Evolutionary conservation across 345 rosid genomes (phyloP).

Genomic region (Eucalyptus sp.): DNA sequence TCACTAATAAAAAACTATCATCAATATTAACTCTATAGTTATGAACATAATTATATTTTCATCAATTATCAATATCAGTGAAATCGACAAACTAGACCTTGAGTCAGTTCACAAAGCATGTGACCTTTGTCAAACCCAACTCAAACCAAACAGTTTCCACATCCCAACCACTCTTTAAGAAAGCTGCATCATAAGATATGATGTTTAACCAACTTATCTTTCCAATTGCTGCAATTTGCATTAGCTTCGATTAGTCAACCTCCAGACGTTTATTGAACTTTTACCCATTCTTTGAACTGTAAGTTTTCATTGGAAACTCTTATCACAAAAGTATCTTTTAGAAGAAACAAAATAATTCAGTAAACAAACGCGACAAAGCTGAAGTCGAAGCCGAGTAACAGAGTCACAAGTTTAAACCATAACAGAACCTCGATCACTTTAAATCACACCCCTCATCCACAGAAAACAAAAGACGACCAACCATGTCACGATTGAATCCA

Average conservation of each 20-base stretch:
- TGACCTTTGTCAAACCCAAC: too few relatives aligned
- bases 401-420: background rate
- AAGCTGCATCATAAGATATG: too few relatives aligned
- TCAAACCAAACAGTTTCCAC: too few relatives aligned
- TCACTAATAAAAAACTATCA: background rate
- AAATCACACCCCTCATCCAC: too few relatives aligned
- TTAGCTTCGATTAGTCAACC: too few relatives aligned
- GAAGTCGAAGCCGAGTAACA: background rate
- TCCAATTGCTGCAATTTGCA: too few relatives aligned
- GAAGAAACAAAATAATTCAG: background rate
- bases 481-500: background rate
- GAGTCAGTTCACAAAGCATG: too few relatives aligned
- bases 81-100: background rate
- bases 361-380: background rate
- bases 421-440: background rate
- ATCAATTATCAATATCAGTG: background rate
- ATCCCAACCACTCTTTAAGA: too few relatives aligned
- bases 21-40: background rate
- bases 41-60: too few relatives aligned
- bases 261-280: background rate
- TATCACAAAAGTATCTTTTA: background rate
- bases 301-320: background rate
- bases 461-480: background rate
- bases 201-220: too few relatives aligned
- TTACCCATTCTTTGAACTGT: background rate